phyloP scores from a whole-genome alignment of 306 rosid genomes.

The Vachellia pachyceras region DNA sequence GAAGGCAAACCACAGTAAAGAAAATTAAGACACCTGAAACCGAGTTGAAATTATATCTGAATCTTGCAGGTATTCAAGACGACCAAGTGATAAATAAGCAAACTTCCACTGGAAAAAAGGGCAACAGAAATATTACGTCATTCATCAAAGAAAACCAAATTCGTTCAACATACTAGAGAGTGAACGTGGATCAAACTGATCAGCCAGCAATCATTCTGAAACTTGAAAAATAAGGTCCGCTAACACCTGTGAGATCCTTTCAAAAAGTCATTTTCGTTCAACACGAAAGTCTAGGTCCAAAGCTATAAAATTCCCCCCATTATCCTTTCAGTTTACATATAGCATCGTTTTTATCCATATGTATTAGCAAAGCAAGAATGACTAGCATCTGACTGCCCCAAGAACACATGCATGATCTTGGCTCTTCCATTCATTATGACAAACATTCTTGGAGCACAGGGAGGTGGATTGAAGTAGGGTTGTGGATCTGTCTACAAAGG shows the following conservation, averaged over 20 bases:
- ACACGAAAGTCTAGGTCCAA: neutral
- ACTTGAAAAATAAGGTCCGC: neutral
- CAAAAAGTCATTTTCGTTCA: neutral
- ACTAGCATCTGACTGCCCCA: neutral
- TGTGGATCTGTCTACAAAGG: too few relatives aligned
- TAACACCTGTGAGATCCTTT: neutral
- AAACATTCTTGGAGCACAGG: too few relatives aligned
- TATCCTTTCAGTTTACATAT: neutral
- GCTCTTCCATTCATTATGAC: too few relatives aligned
- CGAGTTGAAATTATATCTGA: conserved; percentile 72
- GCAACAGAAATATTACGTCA: conserved; percentile 5
- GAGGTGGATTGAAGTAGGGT: too few relatives aligned
- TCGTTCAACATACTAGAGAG: neutral
- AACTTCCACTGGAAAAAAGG: conserved; percentile 75
- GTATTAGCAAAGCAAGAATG: neutral
- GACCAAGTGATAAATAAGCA: conserved; percentile 87
- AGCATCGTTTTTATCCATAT: neutral
- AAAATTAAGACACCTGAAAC: conserved; percentile 71
- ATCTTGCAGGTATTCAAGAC: conserved; percentile 94
- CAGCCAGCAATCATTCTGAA: neutral
- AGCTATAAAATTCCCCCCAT: neutral
- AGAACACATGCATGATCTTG: too few relatives aligned
- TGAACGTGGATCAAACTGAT: neutral
- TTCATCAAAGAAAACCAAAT: neutral
- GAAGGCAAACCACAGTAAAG: neutral